Percentiles rank a stretch among this genome's conserved stretches.
Evolutionary conservation across 1,139 yeast species (phyloP).

Genomic region (Suhomyces terraborum): DNA sequence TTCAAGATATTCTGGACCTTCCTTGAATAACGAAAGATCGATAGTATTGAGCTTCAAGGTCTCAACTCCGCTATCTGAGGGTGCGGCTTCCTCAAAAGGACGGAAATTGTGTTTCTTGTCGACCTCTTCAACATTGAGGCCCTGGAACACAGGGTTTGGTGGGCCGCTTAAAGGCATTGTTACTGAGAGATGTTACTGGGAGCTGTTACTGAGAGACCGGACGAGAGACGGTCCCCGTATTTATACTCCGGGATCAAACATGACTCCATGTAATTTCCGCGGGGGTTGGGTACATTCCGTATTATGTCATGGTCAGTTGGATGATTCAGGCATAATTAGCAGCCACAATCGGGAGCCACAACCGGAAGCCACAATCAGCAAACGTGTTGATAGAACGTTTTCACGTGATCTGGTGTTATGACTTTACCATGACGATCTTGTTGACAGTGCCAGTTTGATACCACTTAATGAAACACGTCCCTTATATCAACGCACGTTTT

Average conservation of each 20-base stretch:
- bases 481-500: slow-evolving; percentile 14
- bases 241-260: neutral
- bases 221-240: neutral
- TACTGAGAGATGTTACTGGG: no score
- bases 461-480: slow-evolving; percentile 13
- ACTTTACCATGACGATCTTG: neutral
- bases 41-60: slow-evolving; percentile 36
- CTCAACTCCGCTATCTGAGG: slow-evolving; percentile 23
- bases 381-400: slow-evolving; percentile 2
- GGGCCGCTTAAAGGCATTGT: slow-evolving; percentile 12
- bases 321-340: no score
- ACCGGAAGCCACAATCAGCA: slow-evolving; percentile 10
- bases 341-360: slow-evolving; percentile 5
- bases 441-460: no score
- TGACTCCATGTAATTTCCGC: no score
- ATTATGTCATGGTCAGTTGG: neutral
- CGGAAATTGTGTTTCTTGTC: slow-evolving; percentile 33
- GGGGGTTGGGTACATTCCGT: neutral
- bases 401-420: neutral
- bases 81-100: slow-evolving; percentile 35
- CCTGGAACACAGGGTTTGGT: slow-evolving; percentile 8
- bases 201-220: no score
- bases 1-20: slow-evolving; percentile 33
- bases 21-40: slow-evolving; percentile 36
- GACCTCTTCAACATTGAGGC: slow-evolving; percentile 14